Percentiles rank a stretch among this genome's conserved stretches.
Evolutionary conservation across 305 asterid species (phyloP).

Genomic region (Andrographis paniculata): DNA sequence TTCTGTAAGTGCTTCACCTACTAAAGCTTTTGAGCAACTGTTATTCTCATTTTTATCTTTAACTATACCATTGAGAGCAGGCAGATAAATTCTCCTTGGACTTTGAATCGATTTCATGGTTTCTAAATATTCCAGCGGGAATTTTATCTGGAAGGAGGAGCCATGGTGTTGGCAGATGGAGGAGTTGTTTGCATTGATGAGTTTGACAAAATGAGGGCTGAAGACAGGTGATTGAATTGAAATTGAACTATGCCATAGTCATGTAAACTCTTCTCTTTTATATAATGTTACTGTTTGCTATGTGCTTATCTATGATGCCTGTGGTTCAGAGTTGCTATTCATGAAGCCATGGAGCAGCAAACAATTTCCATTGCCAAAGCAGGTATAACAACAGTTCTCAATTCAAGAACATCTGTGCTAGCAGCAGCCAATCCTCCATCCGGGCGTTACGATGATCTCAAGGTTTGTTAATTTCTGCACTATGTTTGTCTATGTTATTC

Average conservation of each 20-base stretch:
- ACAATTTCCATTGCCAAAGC: constrained; percentile 99
- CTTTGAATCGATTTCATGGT: constrained; percentile 11
- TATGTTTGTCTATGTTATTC: neutral
- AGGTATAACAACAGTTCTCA: constrained; percentile 97
- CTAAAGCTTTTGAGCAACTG: no score
- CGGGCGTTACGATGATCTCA: constrained; percentile 97
- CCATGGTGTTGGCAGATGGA: constrained; percentile 99
- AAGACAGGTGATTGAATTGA: constrained; percentile 60
- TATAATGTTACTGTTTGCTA: constrained; percentile 4
- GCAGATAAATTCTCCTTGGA: constrained; percentile 4
- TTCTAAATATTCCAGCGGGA: constrained; percentile 54
- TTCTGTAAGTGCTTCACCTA: constrained; percentile 82
- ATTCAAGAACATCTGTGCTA: constrained; percentile 96
- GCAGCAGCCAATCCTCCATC: constrained; percentile 99
- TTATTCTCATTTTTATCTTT: no score
- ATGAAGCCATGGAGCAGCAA: constrained; percentile 99
- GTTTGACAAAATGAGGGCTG: constrained; percentile 98
- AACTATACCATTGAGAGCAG: no score
- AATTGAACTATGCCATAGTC: constrained; percentile 4
- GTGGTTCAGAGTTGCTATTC: constrained; percentile 85
- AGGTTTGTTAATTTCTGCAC: constrained; percentile 31
- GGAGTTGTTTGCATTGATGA: constrained; percentile 99
- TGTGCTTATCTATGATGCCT: constrained; percentile 6
- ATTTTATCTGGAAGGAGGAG: constrained; percentile 99
- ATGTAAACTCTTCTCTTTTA: constrained; percentile 2